Conservation (phyloP, 306 rosid species). For the Castanopsis chinensis region DNA sequence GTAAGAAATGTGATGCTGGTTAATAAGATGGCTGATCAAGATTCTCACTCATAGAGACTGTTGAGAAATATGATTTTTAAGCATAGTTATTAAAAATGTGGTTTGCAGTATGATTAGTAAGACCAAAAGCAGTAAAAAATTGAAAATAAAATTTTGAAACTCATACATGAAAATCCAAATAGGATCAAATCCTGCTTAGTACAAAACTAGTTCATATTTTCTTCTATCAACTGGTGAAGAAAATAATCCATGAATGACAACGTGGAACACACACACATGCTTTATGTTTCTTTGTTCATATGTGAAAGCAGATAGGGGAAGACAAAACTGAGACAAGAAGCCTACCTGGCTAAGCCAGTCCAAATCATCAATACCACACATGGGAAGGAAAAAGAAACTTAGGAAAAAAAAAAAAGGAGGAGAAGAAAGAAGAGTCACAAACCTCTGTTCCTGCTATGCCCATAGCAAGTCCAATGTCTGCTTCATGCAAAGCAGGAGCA, state of each 20-base stretch:
- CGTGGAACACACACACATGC: neutral
- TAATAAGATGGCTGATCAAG: neutral
- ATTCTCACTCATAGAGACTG: neutral
- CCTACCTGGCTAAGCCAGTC: neutral
- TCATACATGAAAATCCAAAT: neutral
- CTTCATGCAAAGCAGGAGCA: conserved; percentile 93
- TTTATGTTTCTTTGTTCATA: neutral
- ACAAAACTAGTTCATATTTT: too few species aligned
- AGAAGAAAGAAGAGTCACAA: conserved; percentile 8
- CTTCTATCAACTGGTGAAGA: too few species aligned
- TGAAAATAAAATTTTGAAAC: neutral
- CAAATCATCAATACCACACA: neutral
- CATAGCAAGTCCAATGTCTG: conserved; percentile 99
- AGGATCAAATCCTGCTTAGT: too few species aligned
- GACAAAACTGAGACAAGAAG: neutral
- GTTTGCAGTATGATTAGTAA: too few species aligned
- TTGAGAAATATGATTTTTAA: neutral
- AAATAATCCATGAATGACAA: neutral
- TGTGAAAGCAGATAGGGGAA: neutral
- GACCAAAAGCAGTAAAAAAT: too few species aligned
- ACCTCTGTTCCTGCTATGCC: conserved; percentile 99
- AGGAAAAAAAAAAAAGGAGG: neutral
- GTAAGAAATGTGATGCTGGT: neutral
- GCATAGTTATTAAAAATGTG: neutral
- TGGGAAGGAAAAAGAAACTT: neutral